Evolutionary conservation across 2,329 filamentous ascomycete species (phyloP).

Genomic region (Tolypocladium nubicola): DNA sequence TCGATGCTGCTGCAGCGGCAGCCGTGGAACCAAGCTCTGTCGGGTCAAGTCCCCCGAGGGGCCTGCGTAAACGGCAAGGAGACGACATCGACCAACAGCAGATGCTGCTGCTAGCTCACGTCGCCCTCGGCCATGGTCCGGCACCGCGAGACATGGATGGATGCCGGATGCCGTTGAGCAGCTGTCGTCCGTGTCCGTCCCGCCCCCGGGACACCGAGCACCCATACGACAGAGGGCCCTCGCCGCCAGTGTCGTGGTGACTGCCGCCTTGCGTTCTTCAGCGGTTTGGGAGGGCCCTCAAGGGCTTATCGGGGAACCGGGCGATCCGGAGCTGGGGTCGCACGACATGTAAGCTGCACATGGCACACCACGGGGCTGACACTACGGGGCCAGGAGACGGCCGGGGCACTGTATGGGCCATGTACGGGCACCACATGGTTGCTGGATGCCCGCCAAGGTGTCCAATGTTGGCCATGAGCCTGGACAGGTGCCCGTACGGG

Average conservation of each 20-base stretch:
- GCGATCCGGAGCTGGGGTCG: background rate
- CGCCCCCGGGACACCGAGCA: background rate
- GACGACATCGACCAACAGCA: background rate
- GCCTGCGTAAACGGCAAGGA: background rate
- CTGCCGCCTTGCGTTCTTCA: background rate
- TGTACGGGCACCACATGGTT: background rate
- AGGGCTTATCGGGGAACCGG: background rate
- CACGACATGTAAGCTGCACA: slow-evolving; percentile 1
- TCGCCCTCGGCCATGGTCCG: background rate
- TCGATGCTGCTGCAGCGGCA: background rate
- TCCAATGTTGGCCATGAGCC: background rate
- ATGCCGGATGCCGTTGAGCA: background rate
- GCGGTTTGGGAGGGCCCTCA: background rate
- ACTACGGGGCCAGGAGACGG: too few relatives aligned
- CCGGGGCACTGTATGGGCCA: background rate
- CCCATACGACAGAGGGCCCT: background rate
- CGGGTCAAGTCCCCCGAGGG: background rate
- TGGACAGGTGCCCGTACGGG: background rate
- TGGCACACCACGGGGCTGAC: background rate
- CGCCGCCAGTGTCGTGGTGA: background rate
- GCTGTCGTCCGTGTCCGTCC: background rate
- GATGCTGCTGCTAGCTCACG: background rate
- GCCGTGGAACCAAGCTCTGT: background rate
- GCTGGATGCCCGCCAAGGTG: background rate
- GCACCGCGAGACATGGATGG: background rate